phyloP scores from a whole-genome alignment of 257 asterid genomes.

The Orobanche coerulescens region DNA sequence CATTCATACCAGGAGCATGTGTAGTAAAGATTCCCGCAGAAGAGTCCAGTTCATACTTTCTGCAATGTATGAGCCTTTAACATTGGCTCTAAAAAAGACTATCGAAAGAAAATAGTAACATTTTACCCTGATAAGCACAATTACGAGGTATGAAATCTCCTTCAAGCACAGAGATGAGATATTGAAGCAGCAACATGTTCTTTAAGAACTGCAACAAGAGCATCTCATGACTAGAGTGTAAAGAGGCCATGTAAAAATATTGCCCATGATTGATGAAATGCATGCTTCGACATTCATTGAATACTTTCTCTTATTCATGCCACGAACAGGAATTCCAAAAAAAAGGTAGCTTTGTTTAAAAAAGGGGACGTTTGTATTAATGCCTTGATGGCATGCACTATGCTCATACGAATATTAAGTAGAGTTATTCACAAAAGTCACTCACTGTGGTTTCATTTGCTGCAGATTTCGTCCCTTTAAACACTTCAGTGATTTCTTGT shows the following conservation, averaged over 20 bases:
- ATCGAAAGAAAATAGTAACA: not conserved
- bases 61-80: conserved; percentile 30
- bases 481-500: conserved; percentile 41
- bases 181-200: conserved; percentile 70
- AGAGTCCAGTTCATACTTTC: conserved; percentile 63
- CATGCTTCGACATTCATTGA: not conserved
- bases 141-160: conserved; percentile 63
- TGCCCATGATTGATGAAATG: not conserved
- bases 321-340: not conserved
- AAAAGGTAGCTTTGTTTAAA: not conserved
- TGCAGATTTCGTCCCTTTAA: conserved; percentile 29
- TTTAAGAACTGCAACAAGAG: conserved; percentile 53
- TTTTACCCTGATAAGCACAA: conserved; percentile 48
- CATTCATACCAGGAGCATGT: conserved; percentile 68
- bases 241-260: no score
- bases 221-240: conserved; percentile 8
- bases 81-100: not conserved
- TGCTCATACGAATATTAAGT: not conserved
- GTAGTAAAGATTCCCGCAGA: conserved; percentile 65
- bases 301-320: conserved; percentile 2
- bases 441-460: conserved; percentile 40
- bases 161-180: conserved; percentile 69
- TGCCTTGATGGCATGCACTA: not conserved
- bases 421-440: not conserved
- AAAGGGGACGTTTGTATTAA: not conserved